Conservation (phyloP, 495 filamentous ascomycete genomes). For the Xylaria longipes region DNA sequence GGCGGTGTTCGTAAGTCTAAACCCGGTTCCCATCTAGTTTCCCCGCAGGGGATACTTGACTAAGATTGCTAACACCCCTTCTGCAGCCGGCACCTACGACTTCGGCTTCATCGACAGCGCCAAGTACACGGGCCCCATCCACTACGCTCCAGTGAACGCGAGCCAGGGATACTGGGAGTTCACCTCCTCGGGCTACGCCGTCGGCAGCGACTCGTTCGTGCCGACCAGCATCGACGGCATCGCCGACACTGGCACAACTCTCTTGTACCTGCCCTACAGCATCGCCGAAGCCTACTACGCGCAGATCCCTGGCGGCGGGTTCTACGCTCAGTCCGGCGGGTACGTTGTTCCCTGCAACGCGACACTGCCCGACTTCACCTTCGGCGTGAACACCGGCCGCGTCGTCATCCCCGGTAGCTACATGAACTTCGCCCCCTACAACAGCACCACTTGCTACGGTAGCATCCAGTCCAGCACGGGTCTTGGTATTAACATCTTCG, state of each 20-base stretch:
- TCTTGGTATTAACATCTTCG: constrained; percentile 72
- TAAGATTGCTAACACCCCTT: neutral
- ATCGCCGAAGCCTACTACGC: constrained; percentile 71
- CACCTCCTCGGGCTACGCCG: constrained; percentile 64
- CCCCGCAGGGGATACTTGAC: neutral
- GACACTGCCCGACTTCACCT: constrained; percentile 65
- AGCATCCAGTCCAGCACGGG: constrained; percentile 68
- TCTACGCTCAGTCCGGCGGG: constrained; percentile 60
- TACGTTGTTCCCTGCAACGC: constrained; percentile 71
- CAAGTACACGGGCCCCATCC: constrained; percentile 68
- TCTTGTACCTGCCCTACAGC: constrained; percentile 64
- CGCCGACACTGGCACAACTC: constrained; percentile 76
- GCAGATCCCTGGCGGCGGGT: constrained; percentile 57
- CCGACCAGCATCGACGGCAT: constrained; percentile 55
- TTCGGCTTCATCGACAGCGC: constrained; percentile 73
- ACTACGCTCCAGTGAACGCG: constrained; percentile 65
- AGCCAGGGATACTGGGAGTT: constrained; percentile 75
- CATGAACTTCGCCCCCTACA: constrained; percentile 59
- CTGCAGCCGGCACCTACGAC: constrained; percentile 67
- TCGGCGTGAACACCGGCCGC: constrained; percentile 57
- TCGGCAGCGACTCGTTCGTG: constrained; percentile 55
- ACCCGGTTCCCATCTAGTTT: neutral
- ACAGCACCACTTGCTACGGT: constrained; percentile 61
- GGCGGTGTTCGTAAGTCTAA: constrained; percentile 44
- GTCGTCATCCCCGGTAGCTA: constrained; percentile 62